phyloP scores from a whole-genome alignment of 2,329 filamentous ascomycete species.

The Dissoconium aciculare region DNA sequence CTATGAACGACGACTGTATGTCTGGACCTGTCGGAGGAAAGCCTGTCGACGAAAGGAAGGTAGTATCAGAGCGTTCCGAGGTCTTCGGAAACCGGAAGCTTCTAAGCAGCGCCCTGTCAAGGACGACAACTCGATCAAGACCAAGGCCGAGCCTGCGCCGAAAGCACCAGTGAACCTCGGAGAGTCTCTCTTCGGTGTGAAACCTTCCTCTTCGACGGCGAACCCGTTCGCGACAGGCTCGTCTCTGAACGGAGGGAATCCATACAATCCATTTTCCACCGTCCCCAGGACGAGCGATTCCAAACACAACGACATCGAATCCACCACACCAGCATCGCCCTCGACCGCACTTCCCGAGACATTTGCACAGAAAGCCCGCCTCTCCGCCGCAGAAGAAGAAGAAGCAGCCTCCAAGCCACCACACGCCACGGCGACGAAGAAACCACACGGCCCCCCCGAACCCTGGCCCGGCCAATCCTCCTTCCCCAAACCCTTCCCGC shows the following conservation, averaged over 20 bases:
- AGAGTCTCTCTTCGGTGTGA: conserved; percentile 55
- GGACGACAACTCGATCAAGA: conserved; percentile 5
- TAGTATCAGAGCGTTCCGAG: conserved; percentile 61
- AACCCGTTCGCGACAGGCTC: conserved; percentile 51
- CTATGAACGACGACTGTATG: conserved; percentile 75
- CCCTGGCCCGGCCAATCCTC: conserved; percentile 59
- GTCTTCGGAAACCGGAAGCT: conserved; percentile 37
- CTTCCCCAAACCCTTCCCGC: conserved; percentile 57
- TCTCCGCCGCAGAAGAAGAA: conserved; percentile 14
- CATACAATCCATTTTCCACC: too few relatives aligned
- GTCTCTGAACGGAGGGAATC: conserved; percentile 23
- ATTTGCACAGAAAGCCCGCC: conserved; percentile 22
- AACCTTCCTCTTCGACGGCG: conserved; percentile 26
- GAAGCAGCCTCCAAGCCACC: too few relatives aligned
- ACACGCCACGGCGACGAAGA: too few relatives aligned
- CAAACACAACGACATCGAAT: conserved; percentile 39
- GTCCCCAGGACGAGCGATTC: too few relatives aligned
- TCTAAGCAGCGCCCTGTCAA: conserved; percentile 5
- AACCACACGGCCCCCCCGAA: conserved; percentile 30
- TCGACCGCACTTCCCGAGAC: conserved; percentile 24
- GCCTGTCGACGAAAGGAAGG: conserved; percentile 70
- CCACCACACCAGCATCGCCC: conserved; percentile 36
- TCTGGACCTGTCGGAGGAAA: conserved; percentile 67
- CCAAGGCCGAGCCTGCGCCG: conserved; percentile 1
- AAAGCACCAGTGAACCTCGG: conserved; percentile 40